Percentiles rank a stretch among this genome's conserved stretches.
phyloP scores from a whole-genome alignment of 1,139 yeast species.

The Debaryomycetaceae sp. region DNA sequence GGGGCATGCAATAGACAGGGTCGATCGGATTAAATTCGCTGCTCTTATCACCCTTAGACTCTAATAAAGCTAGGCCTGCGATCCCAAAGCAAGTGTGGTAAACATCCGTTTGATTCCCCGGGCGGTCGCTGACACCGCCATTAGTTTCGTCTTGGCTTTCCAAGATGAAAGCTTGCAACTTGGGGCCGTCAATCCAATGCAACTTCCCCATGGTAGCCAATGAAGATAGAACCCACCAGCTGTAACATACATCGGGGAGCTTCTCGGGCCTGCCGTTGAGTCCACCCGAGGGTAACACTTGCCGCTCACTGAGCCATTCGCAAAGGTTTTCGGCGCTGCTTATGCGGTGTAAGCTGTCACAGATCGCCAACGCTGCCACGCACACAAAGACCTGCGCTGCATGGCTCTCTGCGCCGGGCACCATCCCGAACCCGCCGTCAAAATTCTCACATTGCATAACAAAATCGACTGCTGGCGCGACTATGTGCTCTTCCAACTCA shows the following conservation, averaged over 20 bases:
- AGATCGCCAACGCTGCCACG: constrained; percentile 72
- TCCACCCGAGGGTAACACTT: constrained; percentile 79
- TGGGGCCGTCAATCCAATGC: constrained; percentile 69
- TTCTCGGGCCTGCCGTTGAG: constrained; percentile 96
- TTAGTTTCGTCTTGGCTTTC: constrained; percentile 68
- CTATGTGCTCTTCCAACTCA: constrained; percentile 54
- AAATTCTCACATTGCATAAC: constrained; percentile 74
- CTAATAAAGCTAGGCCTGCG: constrained; percentile 77
- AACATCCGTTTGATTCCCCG: constrained; percentile 87
- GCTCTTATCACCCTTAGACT: constrained; percentile 20
- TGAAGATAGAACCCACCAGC: constrained; percentile 95
- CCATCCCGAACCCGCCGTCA: constrained; percentile 94
- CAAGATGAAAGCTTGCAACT: constrained; percentile 62
- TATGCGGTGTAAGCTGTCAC: constrained; percentile 53
- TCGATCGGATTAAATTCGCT: constrained; percentile 42
- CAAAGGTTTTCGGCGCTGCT: constrained; percentile 18
- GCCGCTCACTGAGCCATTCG: constrained; percentile 92
- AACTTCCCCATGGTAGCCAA: constrained; percentile 61
- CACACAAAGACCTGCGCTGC: constrained; percentile 92
- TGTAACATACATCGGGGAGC: constrained; percentile 91
- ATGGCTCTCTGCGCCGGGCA: constrained; percentile 94
- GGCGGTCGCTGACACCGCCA: constrained; percentile 93
- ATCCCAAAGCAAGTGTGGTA: constrained; percentile 90
- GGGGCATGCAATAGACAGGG: constrained; percentile 86
- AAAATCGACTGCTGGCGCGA: constrained; percentile 62